These are phyloP conservation scores for Acacia melanoxylon DNA, from an alignment of 306 rosid genomes.

Conservation along the genomic window DNA sequence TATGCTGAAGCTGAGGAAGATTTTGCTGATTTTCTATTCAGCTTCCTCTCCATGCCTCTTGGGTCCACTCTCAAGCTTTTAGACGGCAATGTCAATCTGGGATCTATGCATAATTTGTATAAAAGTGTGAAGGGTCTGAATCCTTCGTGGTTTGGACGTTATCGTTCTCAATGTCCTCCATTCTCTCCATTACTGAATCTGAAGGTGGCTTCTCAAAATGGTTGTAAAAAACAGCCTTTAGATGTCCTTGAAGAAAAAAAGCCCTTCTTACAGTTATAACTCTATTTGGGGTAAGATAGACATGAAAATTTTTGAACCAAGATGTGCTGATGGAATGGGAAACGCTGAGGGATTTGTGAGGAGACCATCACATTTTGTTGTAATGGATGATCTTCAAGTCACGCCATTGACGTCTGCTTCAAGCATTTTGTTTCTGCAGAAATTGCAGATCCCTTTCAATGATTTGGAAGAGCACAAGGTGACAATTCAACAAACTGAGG, in stretches of 20 bases:
- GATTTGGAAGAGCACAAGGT: slow-evolving; percentile 40
- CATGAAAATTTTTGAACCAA: too few relatives aligned
- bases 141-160: slow-evolving; percentile 4
- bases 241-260: neutral
- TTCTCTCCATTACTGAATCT: neutral
- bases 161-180: neutral
- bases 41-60: slow-evolving; percentile 23
- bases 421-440: slow-evolving; percentile 30
- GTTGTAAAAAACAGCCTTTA: neutral
- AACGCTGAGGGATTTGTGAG: slow-evolving; percentile 29
- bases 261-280: too few relatives aligned
- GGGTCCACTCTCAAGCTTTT: slow-evolving; percentile 8
- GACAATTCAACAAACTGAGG: neutral
- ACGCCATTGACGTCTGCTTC: slow-evolving; percentile 28
- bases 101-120: slow-evolving; percentile 12
- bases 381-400: slow-evolving; percentile 35
- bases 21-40: slow-evolving; percentile 16
- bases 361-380: slow-evolving; percentile 32
- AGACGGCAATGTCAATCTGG: neutral
- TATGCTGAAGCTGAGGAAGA: slow-evolving; percentile 19
- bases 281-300: too few relatives aligned
- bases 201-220: neutral
- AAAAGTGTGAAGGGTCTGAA: neutral
- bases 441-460: slow-evolving; percentile 33
- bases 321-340: slow-evolving; percentile 22